Conservation (phyloP, 78 protist species). For the Dictyostelium firmibasis region DNA sequence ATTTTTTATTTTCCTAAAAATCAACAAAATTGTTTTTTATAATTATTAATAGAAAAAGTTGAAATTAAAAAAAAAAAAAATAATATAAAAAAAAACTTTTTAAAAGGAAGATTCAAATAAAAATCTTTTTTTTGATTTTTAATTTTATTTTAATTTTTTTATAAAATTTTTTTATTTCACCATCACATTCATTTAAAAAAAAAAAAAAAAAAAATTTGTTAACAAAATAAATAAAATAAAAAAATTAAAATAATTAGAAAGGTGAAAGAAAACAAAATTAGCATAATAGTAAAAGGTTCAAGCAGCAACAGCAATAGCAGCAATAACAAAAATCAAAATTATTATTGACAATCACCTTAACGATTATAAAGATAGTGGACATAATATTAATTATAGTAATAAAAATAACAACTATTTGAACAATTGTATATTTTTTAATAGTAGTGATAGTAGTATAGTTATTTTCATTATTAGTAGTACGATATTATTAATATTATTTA, state of each 20-base stretch:
- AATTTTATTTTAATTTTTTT: too few species aligned
- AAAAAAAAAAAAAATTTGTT: neutral
- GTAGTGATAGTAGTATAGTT: neutral
- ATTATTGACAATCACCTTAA: neutral
- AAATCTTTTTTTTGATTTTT: too few species aligned
- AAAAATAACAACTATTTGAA: neutral
- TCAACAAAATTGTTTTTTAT: neutral
- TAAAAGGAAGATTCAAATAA: neutral
- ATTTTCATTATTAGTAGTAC: neutral
- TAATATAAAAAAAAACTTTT: too few species aligned
- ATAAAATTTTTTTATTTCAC: neutral
- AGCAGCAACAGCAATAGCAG: neutral
- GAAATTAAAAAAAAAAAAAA: too few species aligned
- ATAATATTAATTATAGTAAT: neutral
- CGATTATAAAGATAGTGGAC: too few species aligned
- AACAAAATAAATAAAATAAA: too few species aligned
- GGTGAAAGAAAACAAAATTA: neutral
- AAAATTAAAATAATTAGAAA: neutral
- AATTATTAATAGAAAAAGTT: neutral
- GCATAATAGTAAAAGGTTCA: too few species aligned
- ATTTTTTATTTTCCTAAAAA: neutral
- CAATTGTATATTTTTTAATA: neutral
- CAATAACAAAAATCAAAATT: neutral
- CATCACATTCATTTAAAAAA: neutral
- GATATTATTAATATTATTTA: neutral